Evolutionary conservation across 2,329 filamentous ascomycete genomes (phyloP).

Genomic region (Simplicillium sp.): DNA sequence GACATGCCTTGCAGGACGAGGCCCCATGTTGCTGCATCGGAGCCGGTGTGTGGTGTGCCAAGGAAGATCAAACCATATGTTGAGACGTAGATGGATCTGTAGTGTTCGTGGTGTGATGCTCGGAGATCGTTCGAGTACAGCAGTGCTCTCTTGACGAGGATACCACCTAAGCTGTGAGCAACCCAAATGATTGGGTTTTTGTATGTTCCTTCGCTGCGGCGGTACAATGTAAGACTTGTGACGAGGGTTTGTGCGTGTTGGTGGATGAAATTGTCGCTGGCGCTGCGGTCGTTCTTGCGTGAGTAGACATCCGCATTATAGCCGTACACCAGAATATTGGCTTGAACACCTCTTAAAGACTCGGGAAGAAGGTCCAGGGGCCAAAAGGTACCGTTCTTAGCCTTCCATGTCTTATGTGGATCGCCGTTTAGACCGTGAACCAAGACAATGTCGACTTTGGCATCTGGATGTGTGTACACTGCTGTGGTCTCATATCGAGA

Average conservation of each 20-base stretch:
- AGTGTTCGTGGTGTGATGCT: constrained; percentile 50
- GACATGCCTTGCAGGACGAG: constrained; percentile 59
- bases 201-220: constrained; percentile 45
- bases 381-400: constrained; percentile 54
- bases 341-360: constrained; percentile 45
- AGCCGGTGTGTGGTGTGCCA: constrained; percentile 66
- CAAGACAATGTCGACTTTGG: constrained; percentile 56
- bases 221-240: constrained; percentile 51
- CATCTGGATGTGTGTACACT: constrained; percentile 49
- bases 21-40: constrained; percentile 60
- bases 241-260: constrained; percentile 64
- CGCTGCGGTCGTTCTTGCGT: constrained; percentile 36
- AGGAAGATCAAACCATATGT: constrained; percentile 71
- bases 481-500: constrained; percentile 47
- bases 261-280: constrained; percentile 58
- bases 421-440: constrained; percentile 63
- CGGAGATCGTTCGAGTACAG: constrained; percentile 56
- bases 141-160: constrained; percentile 61
- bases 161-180: constrained; percentile 64
- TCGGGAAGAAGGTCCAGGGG: constrained; percentile 56
- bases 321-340: constrained; percentile 62
- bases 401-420: constrained; percentile 54
- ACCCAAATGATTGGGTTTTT: constrained; percentile 67
- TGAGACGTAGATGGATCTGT: constrained; percentile 61
- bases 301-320: constrained; percentile 61